These are phyloP conservation scores for Vanderwaltozyma yarrowii DNA, from an alignment of 805 yeast species.

Conservation along the genomic window DNA sequence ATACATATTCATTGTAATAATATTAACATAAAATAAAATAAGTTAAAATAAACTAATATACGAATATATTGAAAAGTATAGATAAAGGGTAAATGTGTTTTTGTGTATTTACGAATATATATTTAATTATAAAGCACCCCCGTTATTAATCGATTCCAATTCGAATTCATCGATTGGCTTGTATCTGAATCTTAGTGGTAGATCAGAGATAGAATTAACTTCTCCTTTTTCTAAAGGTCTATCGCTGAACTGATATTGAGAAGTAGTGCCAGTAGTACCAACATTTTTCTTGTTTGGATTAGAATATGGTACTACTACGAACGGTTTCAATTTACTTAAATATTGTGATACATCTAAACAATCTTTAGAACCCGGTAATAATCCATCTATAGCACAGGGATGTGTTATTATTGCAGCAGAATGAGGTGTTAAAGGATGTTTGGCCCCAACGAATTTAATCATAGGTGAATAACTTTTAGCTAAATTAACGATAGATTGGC, in stretches of 20 bases:
- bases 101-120: background rate
- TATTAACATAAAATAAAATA: background rate
- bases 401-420: conserved; percentile 12
- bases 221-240: conserved; percentile 33
- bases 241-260: conserved; percentile 13
- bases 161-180: conserved; percentile 53
- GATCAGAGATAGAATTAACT: conserved; percentile 45
- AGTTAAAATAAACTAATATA: background rate
- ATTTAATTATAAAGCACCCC: conserved; percentile 53
- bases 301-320: conserved; percentile 31
- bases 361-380: conserved; percentile 22
- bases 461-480: conserved; percentile 44
- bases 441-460: conserved; percentile 83
- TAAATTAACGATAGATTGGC: conserved; percentile 19
- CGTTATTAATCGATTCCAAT: conserved; percentile 65
- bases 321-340: conserved; percentile 31
- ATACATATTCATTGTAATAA: conserved; percentile 5
- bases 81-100: background rate
- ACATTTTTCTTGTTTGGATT: conserved; percentile 28
- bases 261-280: background rate
- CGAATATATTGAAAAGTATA: background rate
- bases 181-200: conserved; percentile 70
- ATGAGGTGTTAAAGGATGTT: conserved; percentile 43
- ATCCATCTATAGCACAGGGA: conserved; percentile 21
- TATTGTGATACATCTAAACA: conserved; percentile 17